Base-by-base conservation (phyloP, 2,329 filamentous ascomycete species). In the Arthroderma uncinatum region DNA sequence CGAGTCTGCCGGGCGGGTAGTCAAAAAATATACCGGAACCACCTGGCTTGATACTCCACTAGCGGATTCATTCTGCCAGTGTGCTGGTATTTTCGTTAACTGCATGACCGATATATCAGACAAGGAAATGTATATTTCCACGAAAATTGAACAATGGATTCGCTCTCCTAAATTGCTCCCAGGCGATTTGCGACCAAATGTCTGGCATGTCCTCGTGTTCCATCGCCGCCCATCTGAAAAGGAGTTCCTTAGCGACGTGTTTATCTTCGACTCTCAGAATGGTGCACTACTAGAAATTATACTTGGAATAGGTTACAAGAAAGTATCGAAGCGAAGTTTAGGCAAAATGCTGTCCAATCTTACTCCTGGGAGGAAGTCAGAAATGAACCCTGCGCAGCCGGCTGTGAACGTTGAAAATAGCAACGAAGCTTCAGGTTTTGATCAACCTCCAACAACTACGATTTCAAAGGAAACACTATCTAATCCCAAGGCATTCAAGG, bases 21-120 rank as follows among this genome's bases (percentile, higher is more conserved):
- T 57, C n/a, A 57, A 42, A 14, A 42, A 50, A 30, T 57, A 53
- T 40, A 52, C 34, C 21, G 16, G 21, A 28, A 23, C 10, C 5
- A 39, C 44, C 19, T 57, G 55, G 55, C 33, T 57, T 23, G 55
- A 57, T 33, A 52, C 55, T 6, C 55, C 47, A 19, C 21, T 57
- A 10, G 55, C 50, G 7, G 55, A 57, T 28, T 52, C 44, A 6
- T 57, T 57, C 47, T 57, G 55, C 16, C 55, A 57, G 53, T 48
- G 47, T 21, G 55, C 44, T n/a, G 55, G 55, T 34, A 57, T 57
- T 21, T 57, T 48, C 10, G 55, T 57, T 6, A 57, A 57, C 30
- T 57, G 55, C 47, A 57, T 57, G 55, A 57, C 55, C n/a, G 55
- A 57, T 28, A 48, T 48, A 53, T 37, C 55, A 16, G 44, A 48